phyloP scores from a whole-genome alignment of 345 rosid genomes.

The Rhodamnia rubescens region DNA sequence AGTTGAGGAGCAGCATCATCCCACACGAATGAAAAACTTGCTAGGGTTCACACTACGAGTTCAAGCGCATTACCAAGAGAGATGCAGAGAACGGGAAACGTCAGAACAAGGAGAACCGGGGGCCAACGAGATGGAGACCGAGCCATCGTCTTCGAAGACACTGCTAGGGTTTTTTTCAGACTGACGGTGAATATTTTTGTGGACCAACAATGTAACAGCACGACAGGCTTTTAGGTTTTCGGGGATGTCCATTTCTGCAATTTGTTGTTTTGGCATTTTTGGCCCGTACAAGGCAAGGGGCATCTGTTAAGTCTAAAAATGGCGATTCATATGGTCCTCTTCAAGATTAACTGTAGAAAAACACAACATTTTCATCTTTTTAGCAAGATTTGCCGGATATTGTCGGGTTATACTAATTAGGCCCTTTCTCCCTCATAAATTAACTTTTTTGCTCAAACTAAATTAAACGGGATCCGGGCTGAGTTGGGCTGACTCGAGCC shows the following conservation, averaged over 20 bases:
- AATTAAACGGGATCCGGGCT: neutral
- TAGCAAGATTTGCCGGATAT: neutral
- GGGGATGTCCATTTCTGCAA: neutral
- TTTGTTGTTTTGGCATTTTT: neutral
- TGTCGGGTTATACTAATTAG: neutral
- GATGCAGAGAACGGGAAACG: slow-evolving; percentile 13
- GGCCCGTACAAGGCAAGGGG: neutral
- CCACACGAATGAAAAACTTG: neutral
- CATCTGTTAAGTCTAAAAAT: neutral
- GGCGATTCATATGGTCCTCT: neutral
- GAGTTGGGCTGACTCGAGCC: neutral
- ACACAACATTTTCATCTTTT: neutral
- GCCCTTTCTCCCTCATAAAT: neutral
- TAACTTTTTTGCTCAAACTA: neutral
- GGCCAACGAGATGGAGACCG: slow-evolving; percentile 18
- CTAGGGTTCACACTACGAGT: neutral
- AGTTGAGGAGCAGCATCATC: neutral
- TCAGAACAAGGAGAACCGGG: slow-evolving; percentile 12
- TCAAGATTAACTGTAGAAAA: neutral
- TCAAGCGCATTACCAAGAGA: slow-evolving; percentile 17
- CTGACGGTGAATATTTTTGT: neutral
- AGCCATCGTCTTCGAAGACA: slow-evolving; percentile 9
- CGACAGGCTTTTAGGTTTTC: neutral
- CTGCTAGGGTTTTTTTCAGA: slow-evolving; percentile 10
- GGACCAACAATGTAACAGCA: neutral